These are phyloP conservation scores for Ceratocystis ficicola DNA, from an alignment of 2,329 filamentous ascomycete species.

Conservation along the genomic window DNA sequence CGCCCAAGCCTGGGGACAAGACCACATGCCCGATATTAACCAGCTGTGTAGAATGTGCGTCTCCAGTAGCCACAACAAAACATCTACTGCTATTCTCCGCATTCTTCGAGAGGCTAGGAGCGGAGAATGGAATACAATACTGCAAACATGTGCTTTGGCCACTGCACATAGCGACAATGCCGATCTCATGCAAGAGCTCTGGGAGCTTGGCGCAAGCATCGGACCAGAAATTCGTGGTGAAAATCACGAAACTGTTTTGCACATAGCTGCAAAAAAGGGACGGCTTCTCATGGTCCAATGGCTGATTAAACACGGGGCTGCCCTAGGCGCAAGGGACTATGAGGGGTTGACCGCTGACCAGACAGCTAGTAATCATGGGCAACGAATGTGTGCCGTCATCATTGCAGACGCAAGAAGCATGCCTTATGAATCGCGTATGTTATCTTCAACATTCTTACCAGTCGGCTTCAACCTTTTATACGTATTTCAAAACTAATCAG, in stretches of 20 bases:
- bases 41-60: constrained; percentile 22
- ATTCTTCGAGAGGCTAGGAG: background rate
- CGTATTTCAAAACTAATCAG: too few species aligned
- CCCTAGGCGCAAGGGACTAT: constrained; percentile 12
- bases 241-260: constrained; percentile 17
- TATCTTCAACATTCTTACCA: background rate
- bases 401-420: constrained; percentile 3
- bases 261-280: constrained; percentile 12
- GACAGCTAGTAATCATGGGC: background rate
- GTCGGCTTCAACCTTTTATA: background rate
- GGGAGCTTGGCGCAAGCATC: constrained; percentile 1
- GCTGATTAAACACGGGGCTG: constrained; percentile 13
- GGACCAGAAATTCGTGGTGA: constrained; percentile 5
- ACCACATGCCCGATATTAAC: background rate
- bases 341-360: constrained; percentile 10
- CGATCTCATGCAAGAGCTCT: constrained; percentile 17
- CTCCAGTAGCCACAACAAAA: constrained; percentile 22
- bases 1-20: constrained; percentile 5
- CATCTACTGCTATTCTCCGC: constrained; percentile 19
- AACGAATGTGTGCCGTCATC: constrained; percentile 7
- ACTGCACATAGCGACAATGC: constrained; percentile 18
- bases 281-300: constrained; percentile 12
- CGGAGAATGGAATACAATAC: background rate
- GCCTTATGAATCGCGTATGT: background rate
- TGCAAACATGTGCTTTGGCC: constrained; percentile 12